Percentiles rank a stretch among this genome's conserved stretches.
Conservation (phyloP, 306 rosid species). For the Prosopis cineraria region DNA sequence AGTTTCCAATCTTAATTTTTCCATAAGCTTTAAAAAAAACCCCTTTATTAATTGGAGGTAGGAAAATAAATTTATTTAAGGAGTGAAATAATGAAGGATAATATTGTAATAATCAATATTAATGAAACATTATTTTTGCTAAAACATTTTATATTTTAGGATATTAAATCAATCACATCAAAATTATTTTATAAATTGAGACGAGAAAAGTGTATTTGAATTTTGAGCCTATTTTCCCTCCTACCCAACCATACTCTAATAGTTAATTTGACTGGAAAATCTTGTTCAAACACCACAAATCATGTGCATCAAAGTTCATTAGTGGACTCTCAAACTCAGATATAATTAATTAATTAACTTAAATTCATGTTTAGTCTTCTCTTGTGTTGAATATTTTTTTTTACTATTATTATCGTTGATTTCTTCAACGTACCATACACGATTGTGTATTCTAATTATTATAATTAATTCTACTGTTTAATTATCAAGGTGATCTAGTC, state of each 20-base stretch:
- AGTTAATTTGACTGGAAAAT: not conserved
- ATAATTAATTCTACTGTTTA: not conserved
- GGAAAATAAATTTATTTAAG: no score
- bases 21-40: no score
- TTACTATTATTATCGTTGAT: not conserved
- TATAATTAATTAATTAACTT: not conserved
- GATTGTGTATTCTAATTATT: not conserved
- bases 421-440: slow-evolving; percentile 18
- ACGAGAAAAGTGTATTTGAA: no score
- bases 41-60: no score
- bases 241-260: not conserved
- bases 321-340: not conserved
- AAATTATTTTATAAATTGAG: no score
- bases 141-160: no score
- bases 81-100: no score
- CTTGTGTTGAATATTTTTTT: not conserved
- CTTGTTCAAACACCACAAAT: not conserved
- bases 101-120: no score
- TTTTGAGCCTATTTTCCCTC: not conserved
- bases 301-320: not conserved
- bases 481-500: not conserved
- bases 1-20: no score
- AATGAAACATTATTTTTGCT: no score
- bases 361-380: not conserved
- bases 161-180: no score